Evolutionary conservation across 1,139 yeast genomes (phyloP).

Genomic region (Magnusiomyces ingens): DNA sequence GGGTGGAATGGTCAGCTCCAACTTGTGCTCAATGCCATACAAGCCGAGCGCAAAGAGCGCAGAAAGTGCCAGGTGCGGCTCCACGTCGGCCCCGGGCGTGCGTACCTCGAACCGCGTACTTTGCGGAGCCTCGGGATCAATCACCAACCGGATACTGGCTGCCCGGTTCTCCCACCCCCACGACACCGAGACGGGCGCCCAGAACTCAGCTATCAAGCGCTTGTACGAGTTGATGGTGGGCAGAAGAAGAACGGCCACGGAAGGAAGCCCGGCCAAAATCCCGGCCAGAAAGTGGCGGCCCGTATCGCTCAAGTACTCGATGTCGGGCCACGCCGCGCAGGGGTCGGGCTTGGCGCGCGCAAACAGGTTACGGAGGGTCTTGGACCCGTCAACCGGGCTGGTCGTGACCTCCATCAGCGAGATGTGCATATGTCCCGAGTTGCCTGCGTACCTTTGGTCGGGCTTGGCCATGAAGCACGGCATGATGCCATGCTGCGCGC

Average conservation of each 20-base stretch:
- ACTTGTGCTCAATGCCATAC: constrained; percentile 30
- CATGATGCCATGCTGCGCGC: constrained; percentile 27
- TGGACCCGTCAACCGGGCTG: constrained; percentile 16
- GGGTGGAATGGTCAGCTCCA: constrained; percentile 28
- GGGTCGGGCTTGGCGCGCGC: constrained; percentile 26
- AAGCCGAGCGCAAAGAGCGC: constrained; percentile 34
- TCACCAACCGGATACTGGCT: constrained; percentile 33
- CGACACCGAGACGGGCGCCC: constrained; percentile 36
- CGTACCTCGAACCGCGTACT: constrained; percentile 34
- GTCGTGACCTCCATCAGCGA: constrained; percentile 21
- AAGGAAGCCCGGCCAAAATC: constrained; percentile 31
- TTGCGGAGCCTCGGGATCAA: constrained; percentile 28
- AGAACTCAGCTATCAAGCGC: constrained; percentile 35
- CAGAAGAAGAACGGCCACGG: constrained; percentile 35
- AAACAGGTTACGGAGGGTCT: constrained; percentile 29
- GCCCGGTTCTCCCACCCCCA: constrained; percentile 37
- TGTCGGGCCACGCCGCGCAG: constrained; percentile 29
- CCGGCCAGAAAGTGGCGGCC: constrained; percentile 36
- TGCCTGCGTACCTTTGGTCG: constrained; percentile 33
- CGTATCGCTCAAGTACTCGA: constrained; percentile 26
- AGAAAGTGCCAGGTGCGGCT: constrained; percentile 34
- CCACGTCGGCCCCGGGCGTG: constrained; percentile 37
- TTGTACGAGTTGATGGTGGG: constrained; percentile 36
- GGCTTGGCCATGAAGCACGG: constrained; percentile 39
- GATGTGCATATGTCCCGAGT: constrained; percentile 35